A percentile compares a stretch with the other conserved stretches of the same genome.
phyloP scores from a whole-genome alignment of 768 basidiomycete species.

The Pholiota molesta region DNA sequence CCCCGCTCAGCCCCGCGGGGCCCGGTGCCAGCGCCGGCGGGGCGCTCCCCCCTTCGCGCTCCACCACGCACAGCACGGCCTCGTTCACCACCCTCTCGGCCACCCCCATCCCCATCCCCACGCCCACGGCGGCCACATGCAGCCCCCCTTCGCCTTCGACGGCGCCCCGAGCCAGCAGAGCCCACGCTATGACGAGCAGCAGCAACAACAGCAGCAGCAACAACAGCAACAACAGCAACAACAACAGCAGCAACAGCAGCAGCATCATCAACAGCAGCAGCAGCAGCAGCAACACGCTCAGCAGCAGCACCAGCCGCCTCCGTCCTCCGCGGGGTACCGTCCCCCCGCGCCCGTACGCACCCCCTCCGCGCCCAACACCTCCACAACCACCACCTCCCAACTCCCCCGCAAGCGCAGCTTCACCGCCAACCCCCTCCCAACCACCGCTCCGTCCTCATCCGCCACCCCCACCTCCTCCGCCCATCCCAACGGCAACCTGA shows the following conservation, averaged over 20 bases:
- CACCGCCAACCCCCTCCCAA: slow-evolving; percentile 43
- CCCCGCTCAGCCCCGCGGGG: slow-evolving; percentile 54
- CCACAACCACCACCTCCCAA: slow-evolving; percentile 54
- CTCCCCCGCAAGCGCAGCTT: slow-evolving; percentile 73
- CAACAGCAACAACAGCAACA: slow-evolving; percentile 19
- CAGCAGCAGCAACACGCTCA: slow-evolving; percentile 18
- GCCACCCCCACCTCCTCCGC: slow-evolving; percentile 1
- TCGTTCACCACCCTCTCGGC: slow-evolving; percentile 31
- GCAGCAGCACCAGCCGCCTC: slow-evolving; percentile 25
- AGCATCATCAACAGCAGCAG: slow-evolving; percentile 25
- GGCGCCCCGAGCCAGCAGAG: slow-evolving; percentile 36
- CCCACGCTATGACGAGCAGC: slow-evolving; percentile 33
- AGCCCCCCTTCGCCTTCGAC: slow-evolving; percentile 57
- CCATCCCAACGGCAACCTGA: slow-evolving; percentile 1
- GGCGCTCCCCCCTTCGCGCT: slow-evolving; percentile 34
- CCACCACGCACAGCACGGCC: too few species aligned
- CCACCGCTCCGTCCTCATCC: slow-evolving; percentile 3
- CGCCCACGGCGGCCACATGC: slow-evolving; percentile 42
- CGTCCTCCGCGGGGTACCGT: slow-evolving; percentile 21
- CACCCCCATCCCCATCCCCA: slow-evolving; percentile 19
- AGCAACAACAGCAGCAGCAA: slow-evolving; percentile 20
- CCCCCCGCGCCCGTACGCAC: slow-evolving; percentile 32
- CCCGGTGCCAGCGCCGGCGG: background rate
- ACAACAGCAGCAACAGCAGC: slow-evolving; percentile 23
- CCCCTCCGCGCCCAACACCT: slow-evolving; percentile 40